A percentile compares a stretch with the other conserved stretches of the same genome.
These are phyloP conservation scores for Patellifolia procumbens DNA, from an alignment of 179 eudicot genomes.

Conservation along the genomic window DNA sequence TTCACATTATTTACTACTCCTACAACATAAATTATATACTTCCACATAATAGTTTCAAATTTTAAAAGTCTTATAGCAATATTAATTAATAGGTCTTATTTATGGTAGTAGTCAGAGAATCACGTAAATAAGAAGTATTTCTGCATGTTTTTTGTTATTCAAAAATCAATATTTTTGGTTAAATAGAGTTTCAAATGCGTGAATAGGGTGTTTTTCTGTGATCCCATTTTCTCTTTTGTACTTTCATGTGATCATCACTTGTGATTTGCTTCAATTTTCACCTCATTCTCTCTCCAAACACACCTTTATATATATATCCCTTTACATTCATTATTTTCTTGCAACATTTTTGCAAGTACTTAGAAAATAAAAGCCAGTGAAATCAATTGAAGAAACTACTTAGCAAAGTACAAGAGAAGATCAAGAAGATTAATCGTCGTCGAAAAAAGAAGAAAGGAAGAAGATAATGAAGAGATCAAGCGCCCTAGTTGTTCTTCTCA, in stretches of 20 bases:
- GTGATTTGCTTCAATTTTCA: constrained; percentile 70
- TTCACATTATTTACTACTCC: constrained; percentile 10
- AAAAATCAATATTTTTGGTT: constrained; percentile 5
- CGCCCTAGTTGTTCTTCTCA: constrained; percentile 18
- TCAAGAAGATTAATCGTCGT: neutral
- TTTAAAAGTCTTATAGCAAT: neutral
- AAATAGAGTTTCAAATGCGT: constrained; percentile 22
- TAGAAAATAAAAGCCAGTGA: neutral
- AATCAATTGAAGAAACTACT: neutral
- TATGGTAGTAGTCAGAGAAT: constrained; percentile 30
- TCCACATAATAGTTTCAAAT: neutral
- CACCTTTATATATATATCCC: constrained; percentile 20
- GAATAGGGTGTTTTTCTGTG: constrained; percentile 25
- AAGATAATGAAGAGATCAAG: constrained; percentile 29
- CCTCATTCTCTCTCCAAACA: constrained; percentile 9
- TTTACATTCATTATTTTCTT: neutral
- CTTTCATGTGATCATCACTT: constrained; percentile 54
- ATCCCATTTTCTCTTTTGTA: constrained; percentile 20
- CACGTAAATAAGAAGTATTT: constrained; percentile 28
- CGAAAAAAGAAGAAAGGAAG: neutral
- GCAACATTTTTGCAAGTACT: neutral
- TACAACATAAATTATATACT: neutral
- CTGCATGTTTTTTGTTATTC: constrained; percentile 3
- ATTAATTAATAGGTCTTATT: no score
- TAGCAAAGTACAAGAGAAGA: neutral